phyloP scores from a whole-genome alignment of 2,329 filamentous ascomycete genomes.

The Aspergillus novoparasiticus region DNA sequence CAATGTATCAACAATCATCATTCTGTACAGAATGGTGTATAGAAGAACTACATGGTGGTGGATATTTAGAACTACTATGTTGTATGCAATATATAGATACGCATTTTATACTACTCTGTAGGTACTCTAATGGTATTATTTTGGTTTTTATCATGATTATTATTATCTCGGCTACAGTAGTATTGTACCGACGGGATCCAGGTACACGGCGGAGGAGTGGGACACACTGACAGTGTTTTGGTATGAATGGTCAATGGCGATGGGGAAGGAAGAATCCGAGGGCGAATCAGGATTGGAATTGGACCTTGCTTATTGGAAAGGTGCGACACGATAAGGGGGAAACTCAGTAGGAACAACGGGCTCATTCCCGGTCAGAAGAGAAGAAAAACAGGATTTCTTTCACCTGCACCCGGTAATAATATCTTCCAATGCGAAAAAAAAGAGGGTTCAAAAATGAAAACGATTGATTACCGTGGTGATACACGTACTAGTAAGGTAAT shows the following conservation, averaged over 20 bases:
- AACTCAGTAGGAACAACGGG: constrained; percentile 3
- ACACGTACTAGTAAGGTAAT: background rate
- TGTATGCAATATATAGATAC: background rate
- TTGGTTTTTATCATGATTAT: background rate
- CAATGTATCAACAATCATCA: background rate
- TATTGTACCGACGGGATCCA: background rate
- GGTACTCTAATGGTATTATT: background rate
- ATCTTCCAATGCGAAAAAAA: background rate
- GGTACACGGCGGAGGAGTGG: background rate
- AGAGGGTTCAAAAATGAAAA: background rate
- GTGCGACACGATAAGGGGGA: constrained; percentile 19
- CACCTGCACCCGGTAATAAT: background rate
- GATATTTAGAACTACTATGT: no score
- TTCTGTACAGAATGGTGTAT: background rate
- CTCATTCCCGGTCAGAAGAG: constrained; percentile 15
- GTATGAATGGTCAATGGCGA: constrained; percentile 9
- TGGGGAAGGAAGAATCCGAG: constrained; percentile 3
- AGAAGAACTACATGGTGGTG: background rate
- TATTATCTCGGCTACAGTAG: background rate
- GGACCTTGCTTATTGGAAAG: constrained; percentile 13
- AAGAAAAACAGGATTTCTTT: background rate
- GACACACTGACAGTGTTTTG: background rate
- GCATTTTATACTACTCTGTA: background rate
- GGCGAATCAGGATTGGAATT: constrained; percentile 13
- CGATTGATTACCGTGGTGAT: constrained; percentile 2